These are phyloP conservation scores for Lodderomyces beijingensis DNA, from an alignment of 1,139 yeast species.

Conservation along the genomic window DNA sequence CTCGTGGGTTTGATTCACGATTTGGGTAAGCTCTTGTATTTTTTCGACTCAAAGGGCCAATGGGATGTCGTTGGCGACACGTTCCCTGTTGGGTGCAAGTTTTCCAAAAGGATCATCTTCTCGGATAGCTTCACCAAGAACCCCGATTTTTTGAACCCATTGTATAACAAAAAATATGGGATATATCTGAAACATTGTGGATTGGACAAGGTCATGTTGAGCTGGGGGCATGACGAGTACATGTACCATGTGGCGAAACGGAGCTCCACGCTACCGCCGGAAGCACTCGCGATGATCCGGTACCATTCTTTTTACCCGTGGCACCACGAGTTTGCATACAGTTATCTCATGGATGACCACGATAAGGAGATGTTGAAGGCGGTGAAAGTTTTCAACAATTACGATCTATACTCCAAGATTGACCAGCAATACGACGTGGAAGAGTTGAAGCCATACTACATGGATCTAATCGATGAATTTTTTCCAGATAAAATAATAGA, in stretches of 20 bases:
- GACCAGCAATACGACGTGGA: conserved; percentile 47
- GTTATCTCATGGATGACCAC: conserved; percentile 60
- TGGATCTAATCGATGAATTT: conserved; percentile 61
- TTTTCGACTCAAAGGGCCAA: conserved; percentile 68
- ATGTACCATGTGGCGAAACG: conserved; percentile 69
- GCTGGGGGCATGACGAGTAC: conserved; percentile 81
- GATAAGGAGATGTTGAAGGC: conserved; percentile 61
- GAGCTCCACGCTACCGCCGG: conserved; percentile 59
- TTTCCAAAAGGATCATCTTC: conserved; percentile 55
- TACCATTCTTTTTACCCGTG: conserved; percentile 76
- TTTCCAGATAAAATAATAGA: conserved; percentile 57
- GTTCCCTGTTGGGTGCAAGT: conserved; percentile 70
- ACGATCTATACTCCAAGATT: conserved; percentile 63
- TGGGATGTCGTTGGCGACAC: conserved; percentile 87
- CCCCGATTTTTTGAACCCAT: conserved; percentile 60
- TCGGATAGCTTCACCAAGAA: conserved; percentile 57
- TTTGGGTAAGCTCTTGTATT: conserved; percentile 63
- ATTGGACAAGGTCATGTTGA: conserved; percentile 63
- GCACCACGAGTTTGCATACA: conserved; percentile 69
- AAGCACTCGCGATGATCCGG: conserved; percentile 69
- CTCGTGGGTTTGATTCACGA: conserved; percentile 70
- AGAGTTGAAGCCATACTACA: conserved; percentile 52
- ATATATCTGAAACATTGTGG: conserved; percentile 65
- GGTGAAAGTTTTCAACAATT: conserved; percentile 62
- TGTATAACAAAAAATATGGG: conserved; percentile 64